Evolutionary conservation across 805 yeast species (phyloP).

Genomic region (Nadsonia fulvescens): DNA sequence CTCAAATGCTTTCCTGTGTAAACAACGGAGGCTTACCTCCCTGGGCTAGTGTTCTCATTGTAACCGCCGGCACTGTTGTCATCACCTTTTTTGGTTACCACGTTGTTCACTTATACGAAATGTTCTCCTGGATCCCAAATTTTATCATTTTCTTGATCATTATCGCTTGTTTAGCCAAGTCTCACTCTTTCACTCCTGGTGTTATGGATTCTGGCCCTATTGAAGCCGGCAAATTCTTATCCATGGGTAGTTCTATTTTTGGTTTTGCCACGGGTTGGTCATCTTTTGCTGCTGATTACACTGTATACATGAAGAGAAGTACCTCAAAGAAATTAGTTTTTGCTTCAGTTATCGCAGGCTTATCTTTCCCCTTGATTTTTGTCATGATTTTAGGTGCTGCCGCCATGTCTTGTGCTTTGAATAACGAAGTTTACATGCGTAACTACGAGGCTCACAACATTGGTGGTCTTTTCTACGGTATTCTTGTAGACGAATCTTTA

Average conservation of each 20-base stretch:
- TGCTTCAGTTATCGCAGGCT: slow-evolving; percentile 43
- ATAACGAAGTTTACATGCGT: slow-evolving; percentile 26
- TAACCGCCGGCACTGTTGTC: slow-evolving; percentile 44
- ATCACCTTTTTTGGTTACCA: slow-evolving; percentile 75
- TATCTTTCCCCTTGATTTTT: slow-evolving; percentile 50
- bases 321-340: slow-evolving; percentile 44
- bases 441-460: slow-evolving; percentile 36
- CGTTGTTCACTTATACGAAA: slow-evolving; percentile 66
- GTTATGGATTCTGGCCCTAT: slow-evolving; percentile 35
- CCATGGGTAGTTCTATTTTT: slow-evolving; percentile 67
- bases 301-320: slow-evolving; percentile 63
- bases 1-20: slow-evolving; percentile 64
- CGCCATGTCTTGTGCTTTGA: slow-evolving; percentile 46
- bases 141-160: slow-evolving; percentile 54
- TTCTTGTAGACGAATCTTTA: slow-evolving; percentile 61
- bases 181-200: slow-evolving; percentile 45
- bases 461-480: slow-evolving; percentile 73
- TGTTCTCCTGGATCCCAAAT: slow-evolving; percentile 80
- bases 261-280: slow-evolving; percentile 95
- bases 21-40: slow-evolving; percentile 55
- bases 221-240: slow-evolving; percentile 59
- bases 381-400: slow-evolving; percentile 78
- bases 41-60: slow-evolving; percentile 76
- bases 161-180: slow-evolving; percentile 55
- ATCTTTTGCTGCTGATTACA: slow-evolving; percentile 81